Base-by-base conservation (phyloP, 768 basidiomycete genomes). In the Chalciporus piperatus region DNA sequence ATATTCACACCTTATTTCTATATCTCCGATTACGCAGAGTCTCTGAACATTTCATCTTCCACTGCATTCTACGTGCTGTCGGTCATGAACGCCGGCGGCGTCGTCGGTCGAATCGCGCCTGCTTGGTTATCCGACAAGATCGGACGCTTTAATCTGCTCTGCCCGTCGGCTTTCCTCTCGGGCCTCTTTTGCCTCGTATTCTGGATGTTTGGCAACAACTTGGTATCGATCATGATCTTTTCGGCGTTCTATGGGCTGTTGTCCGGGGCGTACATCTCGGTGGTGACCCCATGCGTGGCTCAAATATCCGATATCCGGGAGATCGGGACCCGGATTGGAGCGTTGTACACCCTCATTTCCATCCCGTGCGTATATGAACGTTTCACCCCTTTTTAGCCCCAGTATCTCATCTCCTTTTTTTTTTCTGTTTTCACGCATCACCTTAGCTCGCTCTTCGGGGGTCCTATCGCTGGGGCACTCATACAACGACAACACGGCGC, bases 1-100 rank as follows among this genome's bases (percentile, higher is more conserved):
- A 69, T 87, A 4, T 89, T 86, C 68, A 83, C 81, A 20, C 87
- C 87, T 7, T 83, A 80, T 64, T 84, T 87, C 62, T 89, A 82
- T 70, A 80, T 89, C 47, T 77, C 80, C 19, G 76, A 79, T 45
- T 87, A 82, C 64, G 72, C 84, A 17, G 70, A 72, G 48, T 74
- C 74, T 39, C 50, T 67, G 62, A 43, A 60, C 42, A 66, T 79
- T 35, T 53, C 74, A 3, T 47, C 73, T 7, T 48, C 68, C 39
- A 69, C 67, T 23, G 73, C 79, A 0, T 81, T 84, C 68, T 77
- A 76, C 57, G 74, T 84, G 6, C 74, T 88, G 17, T 80, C 86
- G 0, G 74, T 82, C 40, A 76, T 89, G 75, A 89, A 88, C 60
- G 84, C 79, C 0, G 86, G 84, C 5, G 79, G 84, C 1, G 71